Conservation (phyloP, 148 eudicot genomes). For the Rhododendron mucronatum region DNA sequence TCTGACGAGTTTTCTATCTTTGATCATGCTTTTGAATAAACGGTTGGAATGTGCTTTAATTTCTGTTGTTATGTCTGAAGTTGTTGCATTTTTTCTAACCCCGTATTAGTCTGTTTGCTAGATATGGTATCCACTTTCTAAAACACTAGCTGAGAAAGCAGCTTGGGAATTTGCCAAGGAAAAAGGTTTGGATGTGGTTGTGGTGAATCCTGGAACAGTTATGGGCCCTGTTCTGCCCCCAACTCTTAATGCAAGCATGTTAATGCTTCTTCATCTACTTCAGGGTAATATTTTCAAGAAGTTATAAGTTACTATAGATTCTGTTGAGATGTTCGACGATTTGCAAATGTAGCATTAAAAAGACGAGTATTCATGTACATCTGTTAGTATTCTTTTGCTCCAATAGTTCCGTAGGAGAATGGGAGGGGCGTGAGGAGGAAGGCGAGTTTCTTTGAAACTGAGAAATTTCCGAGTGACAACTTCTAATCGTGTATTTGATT, state of each 20-base stretch:
- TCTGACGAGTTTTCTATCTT: background rate
- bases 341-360: background rate
- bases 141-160: conserved; percentile 76
- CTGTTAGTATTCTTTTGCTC: background rate
- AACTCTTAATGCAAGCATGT: conserved; percentile 77
- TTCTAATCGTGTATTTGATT: background rate
- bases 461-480: background rate
- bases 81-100: background rate
- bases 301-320: background rate
- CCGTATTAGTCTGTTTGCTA: background rate
- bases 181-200: conserved; percentile 70
- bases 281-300: conserved; percentile 41
- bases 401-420: background rate
- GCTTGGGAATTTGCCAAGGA: conserved; percentile 85
- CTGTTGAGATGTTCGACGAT: background rate
- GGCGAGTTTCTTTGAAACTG: background rate
- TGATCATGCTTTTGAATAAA: background rate
- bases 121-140: conserved; percentile 89
- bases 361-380: background rate
- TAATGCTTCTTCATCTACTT: conserved; percentile 66
- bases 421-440: no score
- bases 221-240: conserved; percentile 88
- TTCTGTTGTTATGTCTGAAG: background rate
- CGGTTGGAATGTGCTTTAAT: background rate
- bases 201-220: conserved; percentile 85